Evolutionary conservation across 345 rosid genomes (phyloP).

Genomic region (Hevea brasiliensis): DNA sequence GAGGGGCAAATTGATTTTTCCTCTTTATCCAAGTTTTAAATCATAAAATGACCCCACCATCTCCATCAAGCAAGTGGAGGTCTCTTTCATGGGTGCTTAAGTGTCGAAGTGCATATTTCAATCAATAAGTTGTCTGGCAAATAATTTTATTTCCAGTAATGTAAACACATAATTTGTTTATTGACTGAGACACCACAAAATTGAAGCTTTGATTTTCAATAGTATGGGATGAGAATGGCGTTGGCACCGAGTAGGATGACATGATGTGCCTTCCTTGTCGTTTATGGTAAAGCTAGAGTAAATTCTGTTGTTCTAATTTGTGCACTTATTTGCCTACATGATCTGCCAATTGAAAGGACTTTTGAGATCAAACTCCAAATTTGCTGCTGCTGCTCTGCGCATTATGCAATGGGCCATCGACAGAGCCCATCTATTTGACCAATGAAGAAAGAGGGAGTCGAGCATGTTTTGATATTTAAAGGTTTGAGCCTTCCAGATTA

Average conservation of each 20-base stretch:
- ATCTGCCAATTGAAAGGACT: not conserved
- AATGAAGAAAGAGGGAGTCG: no score
- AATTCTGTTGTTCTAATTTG: not conserved
- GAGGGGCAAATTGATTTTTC: not conserved
- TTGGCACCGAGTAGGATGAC: slow-evolving; percentile 7
- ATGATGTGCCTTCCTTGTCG: not conserved
- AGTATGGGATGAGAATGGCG: not conserved
- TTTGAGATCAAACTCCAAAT: no score
- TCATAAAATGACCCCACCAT: slow-evolving; percentile 5
- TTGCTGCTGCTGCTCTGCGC: no score
- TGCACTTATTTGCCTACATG: not conserved
- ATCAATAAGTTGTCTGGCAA: not conserved
- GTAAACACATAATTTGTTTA: not conserved
- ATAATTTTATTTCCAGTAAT: not conserved
- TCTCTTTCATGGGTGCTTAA: slow-evolving; percentile 4
- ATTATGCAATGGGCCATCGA: no score
- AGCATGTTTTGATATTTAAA: no score
- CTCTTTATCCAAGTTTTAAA: not conserved
- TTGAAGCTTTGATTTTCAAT: not conserved
- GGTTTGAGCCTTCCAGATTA: no score
- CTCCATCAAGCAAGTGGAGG: slow-evolving; percentile 8
- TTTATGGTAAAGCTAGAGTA: not conserved
- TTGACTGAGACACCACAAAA: no score
- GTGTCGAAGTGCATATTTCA: not conserved
- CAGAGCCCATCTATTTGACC: no score